phyloP scores from a whole-genome alignment of 768 basidiomycete species.

The Termitomyces sp. region DNA sequence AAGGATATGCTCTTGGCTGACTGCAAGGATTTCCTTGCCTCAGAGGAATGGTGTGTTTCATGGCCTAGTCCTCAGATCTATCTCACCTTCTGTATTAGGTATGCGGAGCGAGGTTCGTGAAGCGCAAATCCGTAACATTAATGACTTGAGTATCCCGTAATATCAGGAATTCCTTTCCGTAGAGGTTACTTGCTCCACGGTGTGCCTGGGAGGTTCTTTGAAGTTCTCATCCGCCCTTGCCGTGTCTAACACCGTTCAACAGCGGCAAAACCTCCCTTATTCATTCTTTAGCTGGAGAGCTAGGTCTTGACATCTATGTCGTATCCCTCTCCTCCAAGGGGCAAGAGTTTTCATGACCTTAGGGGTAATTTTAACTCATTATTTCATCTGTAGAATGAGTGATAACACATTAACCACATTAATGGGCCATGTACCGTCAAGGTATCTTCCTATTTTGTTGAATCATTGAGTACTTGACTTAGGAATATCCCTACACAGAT shows the following conservation, averaged over 20 bases:
- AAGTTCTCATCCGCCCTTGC: slow-evolving; percentile 1
- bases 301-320: slow-evolving; percentile 88
- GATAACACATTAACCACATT: slow-evolving; percentile 83
- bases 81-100: slow-evolving; percentile 43
- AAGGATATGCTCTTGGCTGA: slow-evolving; percentile 88
- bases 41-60: slow-evolving; percentile 72
- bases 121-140: slow-evolving; percentile 7
- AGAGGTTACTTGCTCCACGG: slow-evolving; percentile 82
- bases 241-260: slow-evolving; percentile 13
- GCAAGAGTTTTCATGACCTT: slow-evolving; percentile 31
- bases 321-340: slow-evolving; percentile 85
- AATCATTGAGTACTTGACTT: slow-evolving; percentile 7
- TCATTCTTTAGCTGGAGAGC: slow-evolving; percentile 78
- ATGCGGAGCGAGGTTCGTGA: slow-evolving; percentile 78
- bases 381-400: slow-evolving; percentile 59
- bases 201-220: slow-evolving; percentile 71
- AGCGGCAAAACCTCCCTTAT: slow-evolving; percentile 87
- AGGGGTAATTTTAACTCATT: slow-evolving; percentile 12
- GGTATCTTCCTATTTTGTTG: slow-evolving; percentile 35
- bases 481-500: slow-evolving; percentile 39
- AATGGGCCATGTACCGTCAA: slow-evolving; percentile 84
- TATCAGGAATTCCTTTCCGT: slow-evolving; percentile 77
- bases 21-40: slow-evolving; percentile 78
- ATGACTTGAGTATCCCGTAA: slow-evolving; percentile 6
- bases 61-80: slow-evolving; percentile 1